These are phyloP conservation scores for Hymenoscyphus albidus DNA, from an alignment of 2,329 filamentous ascomycete species.

Conservation along the genomic window DNA sequence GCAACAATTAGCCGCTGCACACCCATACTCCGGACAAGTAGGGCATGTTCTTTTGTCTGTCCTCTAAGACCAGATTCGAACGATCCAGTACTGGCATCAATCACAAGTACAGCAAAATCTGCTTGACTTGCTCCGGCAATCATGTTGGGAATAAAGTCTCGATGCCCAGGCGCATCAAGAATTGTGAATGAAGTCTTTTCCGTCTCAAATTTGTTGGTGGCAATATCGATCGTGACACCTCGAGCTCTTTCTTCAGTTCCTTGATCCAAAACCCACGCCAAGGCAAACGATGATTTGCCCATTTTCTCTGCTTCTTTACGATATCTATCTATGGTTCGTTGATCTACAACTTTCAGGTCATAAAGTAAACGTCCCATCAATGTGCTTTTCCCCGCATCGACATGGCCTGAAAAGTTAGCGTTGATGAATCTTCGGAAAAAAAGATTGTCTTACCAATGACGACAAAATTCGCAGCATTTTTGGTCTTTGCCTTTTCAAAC, in stretches of 20 bases:
- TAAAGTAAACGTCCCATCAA: slow-evolving; percentile 92
- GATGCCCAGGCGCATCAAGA: slow-evolving; percentile 88
- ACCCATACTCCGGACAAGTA: slow-evolving; percentile 86
- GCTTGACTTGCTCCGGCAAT: slow-evolving; percentile 95
- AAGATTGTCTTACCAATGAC: slow-evolving; percentile 64
- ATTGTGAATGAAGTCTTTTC: slow-evolving; percentile 86
- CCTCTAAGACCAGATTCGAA: slow-evolving; percentile 93
- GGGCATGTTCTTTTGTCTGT: slow-evolving; percentile 89
- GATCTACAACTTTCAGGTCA: slow-evolving; percentile 82
- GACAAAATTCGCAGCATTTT: slow-evolving; percentile 84
- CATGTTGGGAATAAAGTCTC: slow-evolving; percentile 98
- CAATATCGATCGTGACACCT: slow-evolving; percentile 95
- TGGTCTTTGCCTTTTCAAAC: slow-evolving; percentile 69
- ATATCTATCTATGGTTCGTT: slow-evolving; percentile 84
- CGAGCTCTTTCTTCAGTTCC: slow-evolving; percentile 82
- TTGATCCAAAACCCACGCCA: slow-evolving; percentile 96
- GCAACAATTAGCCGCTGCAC: slow-evolving; percentile 84
- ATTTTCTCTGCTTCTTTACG: slow-evolving; percentile 84
- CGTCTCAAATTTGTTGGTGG: slow-evolving; percentile 91
- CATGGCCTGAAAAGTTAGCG: slow-evolving; percentile 62
- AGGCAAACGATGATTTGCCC: slow-evolving; percentile 90
- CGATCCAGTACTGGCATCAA: slow-evolving; percentile 84
- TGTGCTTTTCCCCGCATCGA: slow-evolving; percentile 96
- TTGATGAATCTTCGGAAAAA: neutral
- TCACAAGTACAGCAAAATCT: slow-evolving; percentile 90